These are phyloP conservation scores for Nicotiana rustica DNA, from an alignment of 305 asterid species.

Conservation along the genomic window DNA sequence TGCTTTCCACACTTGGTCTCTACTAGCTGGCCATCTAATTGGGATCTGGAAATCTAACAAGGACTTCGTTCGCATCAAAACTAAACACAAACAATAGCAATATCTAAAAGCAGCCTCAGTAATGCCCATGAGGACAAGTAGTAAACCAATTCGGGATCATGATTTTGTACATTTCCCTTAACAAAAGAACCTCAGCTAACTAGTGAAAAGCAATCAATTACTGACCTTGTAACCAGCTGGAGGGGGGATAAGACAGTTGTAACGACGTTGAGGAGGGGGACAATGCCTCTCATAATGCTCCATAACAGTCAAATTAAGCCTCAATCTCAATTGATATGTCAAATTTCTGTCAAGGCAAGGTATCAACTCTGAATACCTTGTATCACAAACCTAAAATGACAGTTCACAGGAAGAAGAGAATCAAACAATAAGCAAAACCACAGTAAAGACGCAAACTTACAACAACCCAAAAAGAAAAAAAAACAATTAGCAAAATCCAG, in stretches of 20 bases:
- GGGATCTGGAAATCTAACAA: constrained; percentile 91
- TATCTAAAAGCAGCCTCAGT: constrained; percentile 29
- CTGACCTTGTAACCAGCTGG: constrained; percentile 91
- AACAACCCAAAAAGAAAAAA: background rate
- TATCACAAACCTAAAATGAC: constrained; percentile 74
- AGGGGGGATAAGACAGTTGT: constrained; percentile 90
- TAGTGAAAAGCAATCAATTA: constrained; percentile 33
- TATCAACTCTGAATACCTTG: constrained; percentile 79
- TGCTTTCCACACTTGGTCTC: constrained; percentile 96
- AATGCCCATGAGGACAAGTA: constrained; percentile 30
- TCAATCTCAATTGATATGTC: constrained; percentile 69
- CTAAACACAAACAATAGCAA: constrained; percentile 46
- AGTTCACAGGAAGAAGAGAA: background rate
- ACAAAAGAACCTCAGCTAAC: background rate
- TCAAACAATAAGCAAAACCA: constrained; percentile 1
- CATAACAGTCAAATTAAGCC: constrained; percentile 80
- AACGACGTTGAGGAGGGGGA: constrained; percentile 79
- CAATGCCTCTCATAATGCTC: constrained; percentile 98
- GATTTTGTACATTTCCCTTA: background rate
- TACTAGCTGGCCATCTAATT: constrained; percentile 88
- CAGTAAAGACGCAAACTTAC: constrained; percentile 9
- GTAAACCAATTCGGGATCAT: background rate
- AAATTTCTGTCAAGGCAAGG: constrained; percentile 88
- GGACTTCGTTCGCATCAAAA: constrained; percentile 62
- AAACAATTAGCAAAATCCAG: background rate